phyloP scores from a whole-genome alignment of 2,329 filamentous ascomycete species.

The Colletotrichum sp. region DNA sequence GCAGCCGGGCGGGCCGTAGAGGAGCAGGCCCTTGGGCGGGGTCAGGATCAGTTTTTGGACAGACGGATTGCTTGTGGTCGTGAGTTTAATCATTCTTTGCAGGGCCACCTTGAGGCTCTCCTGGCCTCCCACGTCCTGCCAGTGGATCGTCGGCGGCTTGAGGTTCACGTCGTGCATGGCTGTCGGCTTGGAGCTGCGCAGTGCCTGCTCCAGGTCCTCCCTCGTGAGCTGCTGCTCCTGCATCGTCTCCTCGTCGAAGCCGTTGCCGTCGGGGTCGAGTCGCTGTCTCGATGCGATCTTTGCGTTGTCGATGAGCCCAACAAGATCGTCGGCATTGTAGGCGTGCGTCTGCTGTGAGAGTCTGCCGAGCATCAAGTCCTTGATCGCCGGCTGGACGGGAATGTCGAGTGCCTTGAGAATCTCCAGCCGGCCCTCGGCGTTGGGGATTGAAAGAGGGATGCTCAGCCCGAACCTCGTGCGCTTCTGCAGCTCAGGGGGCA shows the following conservation, averaged over 20 bases:
- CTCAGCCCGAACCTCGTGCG: conserved; percentile 68
- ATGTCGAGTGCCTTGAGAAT: conserved; percentile 70
- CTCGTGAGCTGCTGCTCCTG: conserved; percentile 32
- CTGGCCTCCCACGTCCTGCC: conserved; percentile 89
- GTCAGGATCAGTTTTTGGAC: conserved; percentile 45
- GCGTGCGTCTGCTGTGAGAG: conserved; percentile 83
- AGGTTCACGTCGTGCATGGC: conserved; percentile 90
- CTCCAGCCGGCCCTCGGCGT: conserved; percentile 70
- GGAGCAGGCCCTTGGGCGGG: conserved; percentile 80
- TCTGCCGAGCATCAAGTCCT: conserved; percentile 57
- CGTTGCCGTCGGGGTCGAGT: conserved; percentile 27
- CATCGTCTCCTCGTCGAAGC: conserved; percentile 18
- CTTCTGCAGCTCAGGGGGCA: conserved; percentile 72
- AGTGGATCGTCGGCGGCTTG: conserved; percentile 84
- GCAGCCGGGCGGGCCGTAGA: conserved; percentile 93
- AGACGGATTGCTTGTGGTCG: conserved; percentile 35
- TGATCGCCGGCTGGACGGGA: conserved; percentile 49
- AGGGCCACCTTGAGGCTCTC: conserved; percentile 72
- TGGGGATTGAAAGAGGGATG: conserved; percentile 79
- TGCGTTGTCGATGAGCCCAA: conserved; percentile 57
- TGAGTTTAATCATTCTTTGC: conserved; percentile 51
- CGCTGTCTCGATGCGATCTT: conserved; percentile 36
- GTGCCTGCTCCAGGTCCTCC: conserved; percentile 67
- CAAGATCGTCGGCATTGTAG: conserved; percentile 81
- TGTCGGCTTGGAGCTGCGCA: conserved; percentile 75